These are phyloP conservation scores for Lentinus tigrinus DNA, from an alignment of 768 basidiomycete species.

Conservation along the genomic window DNA sequence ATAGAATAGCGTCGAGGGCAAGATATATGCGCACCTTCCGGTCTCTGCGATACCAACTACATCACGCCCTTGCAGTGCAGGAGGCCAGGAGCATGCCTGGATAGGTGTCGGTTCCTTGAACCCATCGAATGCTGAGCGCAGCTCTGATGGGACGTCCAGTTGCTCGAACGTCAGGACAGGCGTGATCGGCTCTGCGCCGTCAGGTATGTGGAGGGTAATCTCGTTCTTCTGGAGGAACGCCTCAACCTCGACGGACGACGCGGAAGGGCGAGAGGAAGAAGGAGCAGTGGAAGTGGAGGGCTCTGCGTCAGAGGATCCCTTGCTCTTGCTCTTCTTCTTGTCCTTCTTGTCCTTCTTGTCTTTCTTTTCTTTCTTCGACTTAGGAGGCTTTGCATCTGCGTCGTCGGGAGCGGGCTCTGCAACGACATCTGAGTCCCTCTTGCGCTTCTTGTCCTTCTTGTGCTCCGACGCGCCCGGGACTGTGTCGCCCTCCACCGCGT, in stretches of 20 bases:
- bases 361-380: conserved; percentile 13
- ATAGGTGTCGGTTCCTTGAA: conserved; percentile 94
- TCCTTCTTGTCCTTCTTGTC: conserved; percentile 19
- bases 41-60: conserved; percentile 97
- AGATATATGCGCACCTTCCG: conserved; percentile 56
- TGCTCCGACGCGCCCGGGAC: conserved; percentile 9
- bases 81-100: conserved; percentile 94
- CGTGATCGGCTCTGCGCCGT: conserved; percentile 42
- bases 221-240: conserved; percentile 71
- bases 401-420: conserved; percentile 18
- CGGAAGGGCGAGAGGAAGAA: conserved; percentile 18
- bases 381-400: neutral
- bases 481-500: conserved; percentile 28
- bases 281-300: conserved; percentile 20
- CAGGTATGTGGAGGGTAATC: conserved; percentile 66
- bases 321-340: conserved; percentile 32
- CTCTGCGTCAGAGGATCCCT: conserved; percentile 33
- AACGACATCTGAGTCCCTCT: conserved; percentile 31
- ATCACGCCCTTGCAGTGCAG: conserved; percentile 76
- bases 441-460: conserved; percentile 40
- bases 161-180: conserved; percentile 78
- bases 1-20: too few relatives aligned
- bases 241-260: conserved; percentile 44
- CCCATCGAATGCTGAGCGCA: conserved; percentile 60
- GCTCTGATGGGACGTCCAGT: conserved; percentile 61